Evolutionary conservation across 495 filamentous ascomycete species (phyloP).

Genomic region (Diplogelasinospora grovesii): DNA sequence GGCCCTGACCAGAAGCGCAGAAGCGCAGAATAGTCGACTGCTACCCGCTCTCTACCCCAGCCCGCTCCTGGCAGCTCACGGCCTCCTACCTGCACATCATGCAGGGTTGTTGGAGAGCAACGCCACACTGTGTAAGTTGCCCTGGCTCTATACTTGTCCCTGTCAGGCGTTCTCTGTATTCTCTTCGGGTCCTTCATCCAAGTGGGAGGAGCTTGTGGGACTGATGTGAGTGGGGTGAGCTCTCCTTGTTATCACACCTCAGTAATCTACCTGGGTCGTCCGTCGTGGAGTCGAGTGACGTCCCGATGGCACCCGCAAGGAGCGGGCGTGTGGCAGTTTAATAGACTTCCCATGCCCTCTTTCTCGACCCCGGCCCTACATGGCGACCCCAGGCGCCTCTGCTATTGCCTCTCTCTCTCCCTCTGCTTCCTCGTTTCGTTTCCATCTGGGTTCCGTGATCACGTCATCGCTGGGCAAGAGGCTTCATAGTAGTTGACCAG

Average conservation of each 20-base stretch:
- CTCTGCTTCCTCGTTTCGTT: neutral
- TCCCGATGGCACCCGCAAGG: neutral
- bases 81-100: neutral
- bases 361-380: neutral
- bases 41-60: neutral
- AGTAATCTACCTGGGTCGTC: neutral
- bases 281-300: constrained; percentile 2
- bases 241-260: too few relatives aligned
- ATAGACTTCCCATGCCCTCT: neutral
- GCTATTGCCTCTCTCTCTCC: neutral
- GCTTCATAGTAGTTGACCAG: neutral
- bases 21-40: neutral
- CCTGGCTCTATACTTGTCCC: neutral
- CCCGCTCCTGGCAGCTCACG: neutral
- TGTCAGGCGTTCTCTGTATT: neutral
- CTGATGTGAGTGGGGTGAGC: neutral
- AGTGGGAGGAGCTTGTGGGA: neutral
- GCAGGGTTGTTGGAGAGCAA: neutral
- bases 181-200: neutral
- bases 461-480: neutral
- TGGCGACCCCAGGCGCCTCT: neutral
- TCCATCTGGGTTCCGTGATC: neutral
- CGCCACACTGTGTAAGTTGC: neutral
- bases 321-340: constrained; percentile 4
- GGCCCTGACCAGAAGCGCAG: too few relatives aligned